Percentiles rank a stretch among this genome's conserved stretches.
Conservation (phyloP, 2,329 filamentous ascomycete species). For the Talaromyces sp. region DNA sequence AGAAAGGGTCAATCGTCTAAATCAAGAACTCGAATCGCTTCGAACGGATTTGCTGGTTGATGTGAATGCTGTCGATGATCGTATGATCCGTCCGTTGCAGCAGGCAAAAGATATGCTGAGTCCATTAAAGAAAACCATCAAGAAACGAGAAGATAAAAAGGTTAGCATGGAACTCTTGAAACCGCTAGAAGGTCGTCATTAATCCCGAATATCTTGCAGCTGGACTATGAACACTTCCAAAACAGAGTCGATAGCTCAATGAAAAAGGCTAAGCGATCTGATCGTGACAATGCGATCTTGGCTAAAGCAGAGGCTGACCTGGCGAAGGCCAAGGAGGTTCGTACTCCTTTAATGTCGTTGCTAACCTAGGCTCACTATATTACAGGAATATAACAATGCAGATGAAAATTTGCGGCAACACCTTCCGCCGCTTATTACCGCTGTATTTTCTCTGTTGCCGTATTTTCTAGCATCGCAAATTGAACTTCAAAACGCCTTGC, state of each 20-base stretch:
- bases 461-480: constrained; percentile 66
- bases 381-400: constrained; percentile 64
- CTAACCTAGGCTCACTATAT: constrained; percentile 2
- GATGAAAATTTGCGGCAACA: constrained; percentile 68
- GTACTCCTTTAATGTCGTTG: constrained; percentile 16
- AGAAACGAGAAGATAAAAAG: constrained; percentile 77
- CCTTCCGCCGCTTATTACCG: constrained; percentile 65
- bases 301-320: constrained; percentile 68
- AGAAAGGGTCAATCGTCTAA: constrained; percentile 60
- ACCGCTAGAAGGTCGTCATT: neutral
- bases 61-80: constrained; percentile 63
- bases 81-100: constrained; percentile 64
- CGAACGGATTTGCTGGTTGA: constrained; percentile 68
- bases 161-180: constrained; percentile 26
- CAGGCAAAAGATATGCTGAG: constrained; percentile 64
- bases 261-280: constrained; percentile 64
- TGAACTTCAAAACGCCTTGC: constrained; percentile 69
- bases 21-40: constrained; percentile 64
- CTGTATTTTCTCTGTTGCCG: constrained; percentile 68
- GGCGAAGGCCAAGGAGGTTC: constrained; percentile 58
- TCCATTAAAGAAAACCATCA: constrained; percentile 74
- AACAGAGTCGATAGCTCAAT: constrained; percentile 63
- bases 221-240: constrained; percentile 76
- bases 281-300: constrained; percentile 67
- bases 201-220: constrained; percentile 30